phyloP scores from a whole-genome alignment of 345 rosid species.

The Erodium maritimum region DNA sequence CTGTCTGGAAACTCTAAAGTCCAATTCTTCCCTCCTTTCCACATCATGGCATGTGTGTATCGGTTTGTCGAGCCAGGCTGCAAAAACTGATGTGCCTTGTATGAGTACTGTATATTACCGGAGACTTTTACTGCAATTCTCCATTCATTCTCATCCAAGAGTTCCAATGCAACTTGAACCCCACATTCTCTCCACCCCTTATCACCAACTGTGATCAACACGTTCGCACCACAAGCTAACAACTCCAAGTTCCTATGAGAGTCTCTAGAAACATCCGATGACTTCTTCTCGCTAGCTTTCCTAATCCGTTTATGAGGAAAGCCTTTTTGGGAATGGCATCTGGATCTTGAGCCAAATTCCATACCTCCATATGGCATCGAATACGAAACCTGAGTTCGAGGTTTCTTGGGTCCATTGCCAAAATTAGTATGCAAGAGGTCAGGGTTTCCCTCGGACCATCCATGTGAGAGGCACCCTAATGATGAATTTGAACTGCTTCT shows the following conservation, averaged over 20 bases:
- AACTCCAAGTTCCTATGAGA: slow-evolving; percentile 51
- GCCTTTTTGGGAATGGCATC: slow-evolving; percentile 40
- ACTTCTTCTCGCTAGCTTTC: slow-evolving; percentile 57
- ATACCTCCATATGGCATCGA: slow-evolving; percentile 59
- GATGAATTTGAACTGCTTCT: slow-evolving; percentile 40
- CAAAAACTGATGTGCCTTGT: slow-evolving; percentile 89
- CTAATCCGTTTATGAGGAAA: slow-evolving; percentile 66
- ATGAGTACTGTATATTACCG: slow-evolving; percentile 52
- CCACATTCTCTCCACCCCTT: slow-evolving; percentile 91
- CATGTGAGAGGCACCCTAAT: slow-evolving; percentile 37
- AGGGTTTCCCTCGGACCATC: slow-evolving; percentile 65
- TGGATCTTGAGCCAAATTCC: slow-evolving; percentile 43
- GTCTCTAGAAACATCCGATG: slow-evolving; percentile 37
- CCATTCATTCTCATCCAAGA: slow-evolving; percentile 82
- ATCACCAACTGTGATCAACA: slow-evolving; percentile 58
- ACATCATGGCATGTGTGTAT: slow-evolving; percentile 97
- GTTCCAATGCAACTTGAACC: slow-evolving; percentile 60
- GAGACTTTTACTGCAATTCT: slow-evolving; percentile 70
- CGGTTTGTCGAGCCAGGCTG: slow-evolving; percentile 93
- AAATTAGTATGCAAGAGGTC: slow-evolving; percentile 46
- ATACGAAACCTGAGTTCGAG: slow-evolving; percentile 81
- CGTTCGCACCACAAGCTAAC: slow-evolving; percentile 64
- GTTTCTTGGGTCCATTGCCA: slow-evolving; percentile 80
- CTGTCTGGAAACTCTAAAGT: slow-evolving; percentile 75
- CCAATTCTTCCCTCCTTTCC: slow-evolving; percentile 99